Conservation (phyloP, 805 yeast species). For the Candida corydali region DNA sequence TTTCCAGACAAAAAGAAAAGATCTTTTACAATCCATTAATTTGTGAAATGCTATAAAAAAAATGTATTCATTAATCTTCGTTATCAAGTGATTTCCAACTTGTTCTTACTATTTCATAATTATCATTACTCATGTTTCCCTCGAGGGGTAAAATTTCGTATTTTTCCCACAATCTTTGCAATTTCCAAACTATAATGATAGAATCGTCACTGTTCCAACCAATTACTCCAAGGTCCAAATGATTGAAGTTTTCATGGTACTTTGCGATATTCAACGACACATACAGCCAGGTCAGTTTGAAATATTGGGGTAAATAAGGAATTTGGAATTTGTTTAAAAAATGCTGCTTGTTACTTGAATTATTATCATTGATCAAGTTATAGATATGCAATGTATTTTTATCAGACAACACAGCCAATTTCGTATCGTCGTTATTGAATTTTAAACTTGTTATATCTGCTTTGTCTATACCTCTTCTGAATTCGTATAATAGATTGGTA, state of each 20-base stretch:
- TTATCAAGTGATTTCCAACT: slow-evolving; percentile 25
- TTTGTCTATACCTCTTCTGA: slow-evolving; percentile 84
- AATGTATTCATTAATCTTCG: slow-evolving; percentile 3
- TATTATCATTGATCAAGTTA: slow-evolving; percentile 38
- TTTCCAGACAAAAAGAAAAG: slow-evolving; percentile 13
- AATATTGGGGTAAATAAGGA: slow-evolving; percentile 59
- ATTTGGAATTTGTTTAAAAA: slow-evolving; percentile 54
- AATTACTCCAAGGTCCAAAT: slow-evolving; percentile 28
- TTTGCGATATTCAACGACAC: slow-evolving; percentile 60
- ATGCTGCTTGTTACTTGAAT: slow-evolving; percentile 51
- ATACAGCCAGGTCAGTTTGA: slow-evolving; percentile 85
- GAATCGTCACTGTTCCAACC: slow-evolving; percentile 81
- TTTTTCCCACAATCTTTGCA: slow-evolving; percentile 79
- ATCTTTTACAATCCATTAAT: slow-evolving; percentile 32
- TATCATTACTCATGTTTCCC: not conserved
- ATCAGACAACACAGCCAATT: slow-evolving; percentile 82
- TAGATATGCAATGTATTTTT: slow-evolving; percentile 87
- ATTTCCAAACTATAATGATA: slow-evolving; percentile 71
- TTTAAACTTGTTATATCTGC: slow-evolving; percentile 80
- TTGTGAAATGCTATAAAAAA: slow-evolving; percentile 23
- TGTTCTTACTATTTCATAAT: slow-evolving; percentile 20
- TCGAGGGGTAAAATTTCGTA: slow-evolving; percentile 45
- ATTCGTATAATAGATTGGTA: slow-evolving; percentile 70
- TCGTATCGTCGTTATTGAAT: slow-evolving; percentile 71
- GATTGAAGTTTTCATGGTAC: slow-evolving; percentile 20